phyloP scores from a whole-genome alignment of 352 stramenopile genomes.

The Phytophthora kernoviae region DNA sequence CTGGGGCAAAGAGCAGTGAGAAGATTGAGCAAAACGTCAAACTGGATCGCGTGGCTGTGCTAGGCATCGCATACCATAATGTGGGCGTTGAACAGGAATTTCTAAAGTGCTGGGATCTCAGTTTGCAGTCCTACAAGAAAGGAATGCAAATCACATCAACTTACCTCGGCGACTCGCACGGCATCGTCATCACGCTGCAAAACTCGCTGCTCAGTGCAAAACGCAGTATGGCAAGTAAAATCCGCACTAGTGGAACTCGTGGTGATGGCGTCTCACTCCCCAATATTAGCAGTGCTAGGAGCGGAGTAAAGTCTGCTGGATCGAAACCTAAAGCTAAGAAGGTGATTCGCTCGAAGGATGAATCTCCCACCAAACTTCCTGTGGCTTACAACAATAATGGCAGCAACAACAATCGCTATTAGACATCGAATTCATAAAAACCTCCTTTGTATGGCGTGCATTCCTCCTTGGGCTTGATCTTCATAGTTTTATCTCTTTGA shows the following conservation, averaged over 20 bases:
- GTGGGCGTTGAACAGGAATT: conserved; percentile 96
- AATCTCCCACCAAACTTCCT: conserved; percentile 29
- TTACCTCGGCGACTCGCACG: conserved; percentile 90
- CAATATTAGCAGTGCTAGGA: conserved; percentile 32
- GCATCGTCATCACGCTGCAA: conserved; percentile 91
- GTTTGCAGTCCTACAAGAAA: conserved; percentile 91
- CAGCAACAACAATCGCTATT: conserved; percentile 23
- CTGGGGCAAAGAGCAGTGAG: conserved; percentile 18
- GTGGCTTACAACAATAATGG: conserved; percentile 28
- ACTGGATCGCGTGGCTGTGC: conserved; percentile 89
- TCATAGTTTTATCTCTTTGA: not conserved
- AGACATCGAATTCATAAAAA: conserved; percentile 15
- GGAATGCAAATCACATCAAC: conserved; percentile 86
- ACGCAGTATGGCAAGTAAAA: conserved; percentile 54
- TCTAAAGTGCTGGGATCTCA: conserved; percentile 92
- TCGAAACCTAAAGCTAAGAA: conserved; percentile 43
- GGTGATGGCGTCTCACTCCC: conserved; percentile 65
- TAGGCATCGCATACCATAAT: conserved; percentile 96
- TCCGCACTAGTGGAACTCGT: conserved; percentile 45
- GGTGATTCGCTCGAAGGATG: conserved; percentile 26
- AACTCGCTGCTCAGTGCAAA: conserved; percentile 90
- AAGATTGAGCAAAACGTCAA: conserved; percentile 49
- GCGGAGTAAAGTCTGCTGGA: conserved; percentile 30
- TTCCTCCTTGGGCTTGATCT: not conserved
- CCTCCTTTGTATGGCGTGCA: conserved; percentile 5